Percentiles rank a stretch among this genome's conserved stretches.
Evolutionary conservation across 1,284 basidiomycete species (phyloP).

Genomic region (Tilletia walkeri): DNA sequence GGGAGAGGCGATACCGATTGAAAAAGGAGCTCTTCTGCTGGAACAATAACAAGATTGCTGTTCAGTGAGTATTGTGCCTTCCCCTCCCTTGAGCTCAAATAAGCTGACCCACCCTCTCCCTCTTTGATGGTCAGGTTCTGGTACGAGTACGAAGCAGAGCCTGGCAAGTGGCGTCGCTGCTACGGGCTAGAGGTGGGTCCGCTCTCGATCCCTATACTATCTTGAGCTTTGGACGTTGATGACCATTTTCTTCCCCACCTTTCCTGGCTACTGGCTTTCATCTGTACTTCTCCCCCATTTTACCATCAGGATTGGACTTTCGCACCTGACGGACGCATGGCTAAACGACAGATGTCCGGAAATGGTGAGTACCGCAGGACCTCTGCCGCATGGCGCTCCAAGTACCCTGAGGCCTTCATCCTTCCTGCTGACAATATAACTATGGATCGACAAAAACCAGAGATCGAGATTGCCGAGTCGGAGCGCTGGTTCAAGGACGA

Average conservation of each 20-base stretch:
- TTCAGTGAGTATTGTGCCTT: constrained; percentile 32
- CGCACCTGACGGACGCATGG: constrained; percentile 63
- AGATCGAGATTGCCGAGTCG: constrained; percentile 61
- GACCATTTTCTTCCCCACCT: too few species aligned
- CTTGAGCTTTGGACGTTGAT: background rate
- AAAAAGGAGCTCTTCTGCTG: constrained; percentile 66
- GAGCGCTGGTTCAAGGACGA: constrained; percentile 65
- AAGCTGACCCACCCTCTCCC: constrained; percentile 2
- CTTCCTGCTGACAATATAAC: constrained; percentile 19
- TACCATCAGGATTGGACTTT: constrained; percentile 63
- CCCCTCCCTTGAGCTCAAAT: constrained; percentile 30
- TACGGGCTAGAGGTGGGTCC: constrained; percentile 61
- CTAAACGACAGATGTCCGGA: constrained; percentile 58
- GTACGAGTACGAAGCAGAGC: constrained; percentile 61
- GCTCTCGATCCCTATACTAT: too few species aligned
- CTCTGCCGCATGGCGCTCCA: background rate
- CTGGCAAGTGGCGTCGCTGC: constrained; percentile 62
- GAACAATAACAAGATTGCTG: constrained; percentile 65
- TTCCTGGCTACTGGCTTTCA: background rate
- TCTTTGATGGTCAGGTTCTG: constrained; percentile 60
- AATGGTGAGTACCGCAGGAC: constrained; percentile 1
- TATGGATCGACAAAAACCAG: constrained; percentile 55
- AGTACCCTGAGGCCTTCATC: background rate
- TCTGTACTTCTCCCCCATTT: too few species aligned
- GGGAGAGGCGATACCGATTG: constrained; percentile 59